Base-by-base conservation (phyloP, 495 filamentous ascomycete species). In the Astrocystis sublimbata region DNA sequence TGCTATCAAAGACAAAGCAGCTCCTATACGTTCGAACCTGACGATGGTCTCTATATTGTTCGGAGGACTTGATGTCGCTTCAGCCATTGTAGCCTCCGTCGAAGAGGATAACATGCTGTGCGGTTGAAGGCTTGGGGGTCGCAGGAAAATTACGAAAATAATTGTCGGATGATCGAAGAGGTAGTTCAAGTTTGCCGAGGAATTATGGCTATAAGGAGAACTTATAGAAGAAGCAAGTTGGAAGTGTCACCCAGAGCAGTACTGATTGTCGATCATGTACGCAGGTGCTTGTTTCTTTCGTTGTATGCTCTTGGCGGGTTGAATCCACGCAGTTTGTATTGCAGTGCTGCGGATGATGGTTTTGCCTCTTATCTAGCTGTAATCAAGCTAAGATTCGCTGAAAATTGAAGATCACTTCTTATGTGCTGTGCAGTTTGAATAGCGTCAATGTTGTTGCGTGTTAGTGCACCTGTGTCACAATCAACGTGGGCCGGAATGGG, bases 1-100 rank as follows among this genome's bases (percentile, higher is more conserved):
- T 12, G 86, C 87, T 2, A 86, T 43, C 15, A 94, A 68, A 4
- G 91, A 93, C 60, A 96, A 72, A 10, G 75, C 75, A 31, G 80
- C 80, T 8, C 78, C 78, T 12, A 75, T 49, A 46, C 81, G 73
- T 68, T 85, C 82, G 26, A 82, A 73, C 45, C 73, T 62, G 0
- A 73, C 74, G 52, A 78, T 68, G 1, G 68, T 68, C 6, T 67
- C 58, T 45, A 76, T 71, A 46, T 80, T 13, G 6, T 9, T 8
- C 7, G 41, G 51, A 33, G 17, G 40, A 46, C 26, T 31, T 8
- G 40, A 6, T 6, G 38, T 55, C 28, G 24, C 50, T 54, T 9
- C 40, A 33, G 36, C 21, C 19, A 24, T 36, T 1, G 21, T n/a
- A 31, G 5, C 28, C 13, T 13, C 10, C 17, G 26, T 21, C 2